phyloP scores from a whole-genome alignment of 1,284 basidiomycete genomes.

The Trichosporon asahii region DNA sequence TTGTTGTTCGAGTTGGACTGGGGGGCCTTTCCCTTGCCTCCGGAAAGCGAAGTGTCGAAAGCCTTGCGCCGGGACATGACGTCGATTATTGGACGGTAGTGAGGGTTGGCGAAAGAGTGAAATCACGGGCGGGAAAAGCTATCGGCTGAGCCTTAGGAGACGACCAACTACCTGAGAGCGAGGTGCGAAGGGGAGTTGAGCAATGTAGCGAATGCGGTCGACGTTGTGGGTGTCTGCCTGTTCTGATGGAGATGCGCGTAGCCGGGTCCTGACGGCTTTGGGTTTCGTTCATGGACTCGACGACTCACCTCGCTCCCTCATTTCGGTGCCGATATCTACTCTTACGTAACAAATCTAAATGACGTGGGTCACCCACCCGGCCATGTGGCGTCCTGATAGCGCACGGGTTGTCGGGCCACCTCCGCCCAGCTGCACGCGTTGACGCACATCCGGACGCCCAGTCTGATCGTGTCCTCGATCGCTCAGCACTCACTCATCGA shows the following conservation, averaged over 20 bases:
- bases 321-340: not conserved
- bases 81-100: not conserved
- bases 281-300: constrained; percentile 1
- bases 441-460: not conserved
- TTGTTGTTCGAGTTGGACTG: constrained; percentile 11
- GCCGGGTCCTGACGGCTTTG: not conserved
- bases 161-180: not conserved
- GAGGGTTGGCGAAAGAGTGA: not conserved
- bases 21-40: constrained; percentile 13
- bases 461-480: constrained; percentile 1
- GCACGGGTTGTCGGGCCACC: not conserved
- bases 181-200: not conserved
- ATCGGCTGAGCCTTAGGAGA: not conserved
- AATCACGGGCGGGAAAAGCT: not conserved
- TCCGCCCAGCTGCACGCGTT: not conserved
- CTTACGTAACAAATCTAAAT: not conserved
- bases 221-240: not conserved
- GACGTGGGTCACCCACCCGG: not conserved
- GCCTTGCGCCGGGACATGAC: constrained; percentile 39
- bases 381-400: not conserved
- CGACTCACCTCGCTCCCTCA: not conserved
- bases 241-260: not conserved
- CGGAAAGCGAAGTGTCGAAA: constrained; percentile 35
- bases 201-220: not conserved
- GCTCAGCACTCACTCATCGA: not conserved